Conservation (phyloP, 2,329 filamentous ascomycete genomes). For the Botryotinia narcissicola region DNA sequence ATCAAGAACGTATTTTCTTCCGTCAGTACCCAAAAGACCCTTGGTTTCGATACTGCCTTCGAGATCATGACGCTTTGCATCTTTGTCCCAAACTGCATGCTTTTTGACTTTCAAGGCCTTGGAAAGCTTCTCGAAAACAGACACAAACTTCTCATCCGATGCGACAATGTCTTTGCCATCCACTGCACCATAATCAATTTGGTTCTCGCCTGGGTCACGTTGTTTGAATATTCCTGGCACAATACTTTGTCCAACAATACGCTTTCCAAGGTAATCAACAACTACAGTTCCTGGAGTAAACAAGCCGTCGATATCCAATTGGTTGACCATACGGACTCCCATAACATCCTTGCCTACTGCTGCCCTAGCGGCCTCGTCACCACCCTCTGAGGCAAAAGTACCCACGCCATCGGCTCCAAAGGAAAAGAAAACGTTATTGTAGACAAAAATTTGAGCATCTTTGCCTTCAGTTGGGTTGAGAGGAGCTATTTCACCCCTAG, state of each 20-base stretch:
- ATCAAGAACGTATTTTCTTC: constrained; percentile 95
- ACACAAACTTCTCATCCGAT: constrained; percentile 79
- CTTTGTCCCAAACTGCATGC: constrained; percentile 97
- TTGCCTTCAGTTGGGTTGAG: constrained; percentile 89
- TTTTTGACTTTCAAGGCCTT: constrained; percentile 89
- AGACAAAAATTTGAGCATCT: constrained; percentile 97
- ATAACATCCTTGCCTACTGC: constrained; percentile 96
- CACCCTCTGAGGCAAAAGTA: constrained; percentile 93
- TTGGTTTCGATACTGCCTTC: constrained; percentile 98
- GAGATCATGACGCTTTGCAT: constrained; percentile 82
- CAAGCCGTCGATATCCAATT: constrained; percentile 89
- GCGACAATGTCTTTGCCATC: constrained; percentile 96
- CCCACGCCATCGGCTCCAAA: constrained; percentile 97
- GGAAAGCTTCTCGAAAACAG: constrained; percentile 85
- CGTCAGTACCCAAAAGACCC: constrained; percentile 93
- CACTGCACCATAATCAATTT: constrained; percentile 97
- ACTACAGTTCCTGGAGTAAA: constrained; percentile 96
- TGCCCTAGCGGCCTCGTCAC: constrained; percentile 91
- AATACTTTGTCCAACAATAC: constrained; percentile 95
- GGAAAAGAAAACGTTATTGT: constrained; percentile 99
- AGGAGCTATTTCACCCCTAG: constrained; percentile 85
- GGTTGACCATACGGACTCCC: constrained; percentile 92
- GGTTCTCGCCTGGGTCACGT: constrained; percentile 93
- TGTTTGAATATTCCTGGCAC: constrained; percentile 99
- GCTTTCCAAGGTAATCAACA: constrained; percentile 94